Conservation (phyloP, 108 stramenopile genomes). For the Fragilariopsis cylindrus region DNA sequence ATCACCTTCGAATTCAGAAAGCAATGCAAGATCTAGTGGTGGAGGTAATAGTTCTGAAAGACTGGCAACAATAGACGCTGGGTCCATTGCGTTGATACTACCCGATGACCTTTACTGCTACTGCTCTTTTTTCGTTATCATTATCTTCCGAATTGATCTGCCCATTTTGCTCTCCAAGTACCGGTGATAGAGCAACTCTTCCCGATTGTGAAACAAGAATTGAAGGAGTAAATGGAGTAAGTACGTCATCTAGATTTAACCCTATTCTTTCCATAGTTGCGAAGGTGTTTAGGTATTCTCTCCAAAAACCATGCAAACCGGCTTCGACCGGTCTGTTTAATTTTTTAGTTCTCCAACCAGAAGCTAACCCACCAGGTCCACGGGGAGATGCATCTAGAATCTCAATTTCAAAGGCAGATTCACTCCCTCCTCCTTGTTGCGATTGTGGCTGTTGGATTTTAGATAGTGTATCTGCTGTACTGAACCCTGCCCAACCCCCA, state of each 20-base stretch:
- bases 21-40: slow-evolving; percentile 72
- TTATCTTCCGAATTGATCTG: slow-evolving; percentile 5
- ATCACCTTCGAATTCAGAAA: slow-evolving; percentile 56
- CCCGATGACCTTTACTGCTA: not conserved
- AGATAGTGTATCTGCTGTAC: slow-evolving; percentile 49
- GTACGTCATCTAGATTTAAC: slow-evolving; percentile 61
- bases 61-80: slow-evolving; percentile 1
- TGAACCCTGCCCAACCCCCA: slow-evolving; percentile 86
- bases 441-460: not conserved
- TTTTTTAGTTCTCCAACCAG: slow-evolving; percentile 53
- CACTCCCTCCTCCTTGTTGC: not conserved
- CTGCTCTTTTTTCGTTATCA: not conserved
- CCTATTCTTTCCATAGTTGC: slow-evolving; percentile 68
- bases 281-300: slow-evolving; percentile 84
- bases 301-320: slow-evolving; percentile 88
- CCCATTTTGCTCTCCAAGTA: slow-evolving; percentile 41
- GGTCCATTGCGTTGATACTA: not conserved
- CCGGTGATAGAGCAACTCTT: slow-evolving; percentile 74
- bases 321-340: slow-evolving; percentile 74
- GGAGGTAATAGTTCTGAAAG: slow-evolving; percentile 65
- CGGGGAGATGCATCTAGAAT: slow-evolving; percentile 71
- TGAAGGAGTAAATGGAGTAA: slow-evolving; percentile 71
- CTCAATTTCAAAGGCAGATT: slow-evolving; percentile 45
- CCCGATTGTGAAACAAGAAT: slow-evolving; percentile 68
- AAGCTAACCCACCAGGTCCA: slow-evolving; percentile 68